Conservation (phyloP, 208 protist genomes). For the Wallacemonas sp. region DNA sequence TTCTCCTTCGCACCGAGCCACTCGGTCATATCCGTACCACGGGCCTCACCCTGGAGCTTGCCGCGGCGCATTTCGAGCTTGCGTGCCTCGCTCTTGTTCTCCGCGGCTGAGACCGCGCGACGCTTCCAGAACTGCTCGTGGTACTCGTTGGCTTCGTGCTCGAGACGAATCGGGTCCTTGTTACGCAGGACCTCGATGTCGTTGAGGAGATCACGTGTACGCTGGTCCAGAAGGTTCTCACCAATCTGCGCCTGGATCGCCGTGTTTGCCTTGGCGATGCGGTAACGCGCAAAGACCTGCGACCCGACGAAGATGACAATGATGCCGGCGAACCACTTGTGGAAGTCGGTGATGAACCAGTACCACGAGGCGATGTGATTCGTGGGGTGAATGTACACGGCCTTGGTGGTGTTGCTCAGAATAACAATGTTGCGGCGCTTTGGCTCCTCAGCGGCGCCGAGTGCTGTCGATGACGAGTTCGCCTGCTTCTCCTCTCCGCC, state of each 20-base stretch:
- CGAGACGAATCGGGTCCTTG: conserved; percentile 84
- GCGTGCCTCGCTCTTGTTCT: conserved; percentile 57
- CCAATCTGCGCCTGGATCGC: conserved; percentile 81
- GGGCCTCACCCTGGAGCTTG: conserved; percentile 66
- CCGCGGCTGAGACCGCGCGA: conserved; percentile 56
- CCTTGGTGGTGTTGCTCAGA: conserved; percentile 85
- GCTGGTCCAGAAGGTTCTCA: conserved; percentile 87
- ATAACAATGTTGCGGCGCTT: conserved; percentile 79
- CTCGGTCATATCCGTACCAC: conserved; percentile 90
- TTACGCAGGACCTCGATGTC: conserved; percentile 86
- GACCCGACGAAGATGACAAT: conserved; percentile 79
- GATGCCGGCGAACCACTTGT: conserved; percentile 83
- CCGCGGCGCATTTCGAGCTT: conserved; percentile 71
- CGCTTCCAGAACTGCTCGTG: conserved; percentile 91
- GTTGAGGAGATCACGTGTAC: conserved; percentile 70
- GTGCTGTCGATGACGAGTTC: conserved; percentile 28
- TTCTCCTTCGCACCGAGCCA: conserved; percentile 89
- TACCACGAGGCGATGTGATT: conserved; percentile 90
- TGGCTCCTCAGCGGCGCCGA: conserved; percentile 36
- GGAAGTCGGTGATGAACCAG: conserved; percentile 87
- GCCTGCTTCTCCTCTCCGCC: neutral
- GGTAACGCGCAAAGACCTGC: conserved; percentile 81
- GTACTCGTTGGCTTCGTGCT: conserved; percentile 86
- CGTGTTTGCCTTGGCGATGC: conserved; percentile 72
- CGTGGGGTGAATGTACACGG: conserved; percentile 82